phyloP scores from a whole-genome alignment of 306 rosid species.

The Fragaria ananassa region DNA sequence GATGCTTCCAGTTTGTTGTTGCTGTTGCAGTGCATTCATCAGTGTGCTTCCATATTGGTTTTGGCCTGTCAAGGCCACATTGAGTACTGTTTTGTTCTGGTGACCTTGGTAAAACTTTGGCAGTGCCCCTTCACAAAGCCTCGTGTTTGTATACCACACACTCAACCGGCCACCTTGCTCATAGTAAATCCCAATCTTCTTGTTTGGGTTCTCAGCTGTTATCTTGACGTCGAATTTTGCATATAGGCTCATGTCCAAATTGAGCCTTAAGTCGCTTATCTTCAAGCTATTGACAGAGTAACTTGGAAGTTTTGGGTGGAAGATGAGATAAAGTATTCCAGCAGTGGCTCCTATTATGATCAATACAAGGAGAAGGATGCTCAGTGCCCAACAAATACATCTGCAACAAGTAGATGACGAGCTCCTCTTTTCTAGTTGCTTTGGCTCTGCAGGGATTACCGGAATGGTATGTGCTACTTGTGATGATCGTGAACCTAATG shows the following conservation, averaged over 20 bases:
- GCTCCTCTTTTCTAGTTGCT: constrained; percentile 32
- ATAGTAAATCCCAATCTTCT: constrained; percentile 83
- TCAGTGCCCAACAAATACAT: constrained; percentile 61
- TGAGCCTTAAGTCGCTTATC: constrained; percentile 59
- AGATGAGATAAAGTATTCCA: constrained; percentile 58
- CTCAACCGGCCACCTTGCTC: constrained; percentile 68
- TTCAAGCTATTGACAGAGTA: constrained; percentile 64
- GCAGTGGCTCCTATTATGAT: constrained; percentile 52
- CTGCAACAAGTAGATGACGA: constrained; percentile 41
- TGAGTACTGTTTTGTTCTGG: constrained; percentile 57
- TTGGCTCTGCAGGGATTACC: constrained; percentile 22
- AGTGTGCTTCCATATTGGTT: constrained; percentile 62
- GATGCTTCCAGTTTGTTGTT: constrained; percentile 67
- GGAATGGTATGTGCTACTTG: constrained; percentile 23
- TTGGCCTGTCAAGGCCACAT: constrained; percentile 67
- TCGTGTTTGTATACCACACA: constrained; percentile 60
- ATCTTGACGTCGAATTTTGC: constrained; percentile 75
- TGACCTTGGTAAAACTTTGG: constrained; percentile 91
- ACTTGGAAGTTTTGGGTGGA: constrained; percentile 76
- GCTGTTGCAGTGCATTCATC: constrained; percentile 70
- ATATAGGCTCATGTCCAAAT: constrained; percentile 61
- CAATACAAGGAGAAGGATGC: constrained; percentile 44
- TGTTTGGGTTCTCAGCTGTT: constrained; percentile 71
- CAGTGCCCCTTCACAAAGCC: constrained; percentile 71
- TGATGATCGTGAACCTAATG: background rate